Percentiles rank a stretch among this genome's conserved stretches.
These are phyloP conservation scores for Bruguiera gymnorhiza DNA, from an alignment of 345 rosid genomes.

Conservation along the genomic window DNA sequence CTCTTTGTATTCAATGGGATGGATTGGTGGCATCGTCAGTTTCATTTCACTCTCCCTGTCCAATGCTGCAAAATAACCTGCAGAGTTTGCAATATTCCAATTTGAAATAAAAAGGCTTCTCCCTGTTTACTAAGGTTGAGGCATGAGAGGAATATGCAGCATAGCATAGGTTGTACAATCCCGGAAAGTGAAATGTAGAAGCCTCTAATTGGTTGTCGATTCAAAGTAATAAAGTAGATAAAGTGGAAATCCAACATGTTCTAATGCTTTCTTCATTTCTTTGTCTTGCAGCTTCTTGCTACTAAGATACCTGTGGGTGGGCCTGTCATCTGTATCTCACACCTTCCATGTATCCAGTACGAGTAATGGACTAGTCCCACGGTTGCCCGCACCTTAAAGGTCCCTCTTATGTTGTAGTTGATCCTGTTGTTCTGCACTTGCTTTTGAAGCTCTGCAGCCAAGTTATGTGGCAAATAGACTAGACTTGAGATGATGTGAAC, in stretches of 20 bases:
- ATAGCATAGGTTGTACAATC: background rate
- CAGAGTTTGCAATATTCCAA: background rate
- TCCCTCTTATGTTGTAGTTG: constrained; percentile 56
- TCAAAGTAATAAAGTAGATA: constrained; percentile 13
- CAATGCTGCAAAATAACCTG: background rate
- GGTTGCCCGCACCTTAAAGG: constrained; percentile 60
- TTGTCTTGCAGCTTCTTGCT: constrained; percentile 55
- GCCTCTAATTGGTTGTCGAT: background rate
- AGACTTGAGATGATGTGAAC: constrained; percentile 71
- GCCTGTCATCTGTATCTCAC: constrained; percentile 60
- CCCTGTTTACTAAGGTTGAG: background rate
- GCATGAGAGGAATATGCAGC: background rate
- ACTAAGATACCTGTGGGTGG: constrained; percentile 76
- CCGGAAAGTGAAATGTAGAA: background rate
- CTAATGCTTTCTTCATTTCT: constrained; percentile 36
- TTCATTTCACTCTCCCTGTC: too few species aligned
- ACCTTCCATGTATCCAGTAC: constrained; percentile 71
- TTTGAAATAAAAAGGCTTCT: background rate
- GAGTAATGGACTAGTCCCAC: constrained; percentile 69
- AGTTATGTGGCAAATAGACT: constrained; percentile 66
- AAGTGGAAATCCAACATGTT: constrained; percentile 1
- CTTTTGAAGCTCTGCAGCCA: constrained; percentile 56
- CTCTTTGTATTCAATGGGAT: too few species aligned
- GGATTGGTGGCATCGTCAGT: too few species aligned
- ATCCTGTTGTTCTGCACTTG: constrained; percentile 62